phyloP scores from a whole-genome alignment of 2,329 filamentous ascomycete species.

The Fusarium gaditjirri region DNA sequence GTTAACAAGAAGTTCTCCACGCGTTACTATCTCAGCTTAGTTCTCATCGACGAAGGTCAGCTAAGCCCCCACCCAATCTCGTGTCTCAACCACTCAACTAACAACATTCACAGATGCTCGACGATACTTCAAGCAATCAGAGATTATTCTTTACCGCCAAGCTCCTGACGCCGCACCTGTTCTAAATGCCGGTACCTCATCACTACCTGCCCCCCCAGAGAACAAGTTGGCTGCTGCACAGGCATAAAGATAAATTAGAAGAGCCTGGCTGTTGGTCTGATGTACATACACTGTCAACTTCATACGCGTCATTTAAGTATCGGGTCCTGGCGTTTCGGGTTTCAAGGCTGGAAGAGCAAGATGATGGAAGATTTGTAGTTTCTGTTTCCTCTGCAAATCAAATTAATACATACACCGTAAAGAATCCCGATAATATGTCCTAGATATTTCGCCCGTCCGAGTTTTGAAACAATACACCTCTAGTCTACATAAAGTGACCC shows the following conservation, averaged over 20 bases:
- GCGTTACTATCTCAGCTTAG: constrained; percentile 94
- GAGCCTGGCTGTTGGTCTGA: constrained; percentile 15
- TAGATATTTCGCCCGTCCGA: constrained; percentile 47
- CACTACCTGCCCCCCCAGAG: constrained; percentile 56
- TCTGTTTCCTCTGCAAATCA: constrained; percentile 30
- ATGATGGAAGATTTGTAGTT: constrained; percentile 41
- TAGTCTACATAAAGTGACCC: constrained; percentile 38
- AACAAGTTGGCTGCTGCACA: constrained; percentile 55
- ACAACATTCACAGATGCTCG: constrained; percentile 76
- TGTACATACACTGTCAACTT: constrained; percentile 42
- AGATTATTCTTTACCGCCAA: constrained; percentile 96
- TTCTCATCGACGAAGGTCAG: constrained; percentile 92
- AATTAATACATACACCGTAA: constrained; percentile 43
- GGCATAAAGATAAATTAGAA: constrained; percentile 33
- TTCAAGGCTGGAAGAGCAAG: constrained; percentile 43
- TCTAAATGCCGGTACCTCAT: constrained; percentile 52
- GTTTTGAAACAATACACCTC: constrained; percentile 39
- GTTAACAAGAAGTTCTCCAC: constrained; percentile 99
- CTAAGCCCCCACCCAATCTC: constrained; percentile 15
- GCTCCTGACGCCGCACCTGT: constrained; percentile 63
- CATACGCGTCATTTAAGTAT: constrained; percentile 52
- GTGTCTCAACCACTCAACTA: constrained; percentile 16
- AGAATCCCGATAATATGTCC: constrained; percentile 43
- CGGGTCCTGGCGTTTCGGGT: constrained; percentile 52
- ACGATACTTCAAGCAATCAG: constrained; percentile 98